Evolutionary conservation across 2,329 filamentous ascomycete genomes (phyloP), one percentile per base, ranked within the genome.

Genomic region (Dactylonectria macrodidyma): DNA sequence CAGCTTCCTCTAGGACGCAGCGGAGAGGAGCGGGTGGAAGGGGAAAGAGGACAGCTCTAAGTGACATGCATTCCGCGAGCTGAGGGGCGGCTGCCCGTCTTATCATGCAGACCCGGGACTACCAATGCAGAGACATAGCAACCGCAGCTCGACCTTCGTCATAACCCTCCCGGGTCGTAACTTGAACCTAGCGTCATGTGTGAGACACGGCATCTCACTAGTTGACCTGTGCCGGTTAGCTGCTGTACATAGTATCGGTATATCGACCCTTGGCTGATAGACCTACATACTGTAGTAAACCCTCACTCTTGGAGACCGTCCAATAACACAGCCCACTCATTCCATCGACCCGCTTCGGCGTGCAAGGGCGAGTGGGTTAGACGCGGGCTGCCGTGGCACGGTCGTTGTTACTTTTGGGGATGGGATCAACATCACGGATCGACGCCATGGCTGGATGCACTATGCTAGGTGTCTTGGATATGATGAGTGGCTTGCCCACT

Each of bases 151-250:
- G 19, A 9, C 41, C 26, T 48, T 44, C 56, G 11, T 55, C 34
- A 58, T 58, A 34, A 51, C 48, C 56, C 33, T 3, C 5, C 60
- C 57, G 60, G 65, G 60, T 38, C 51, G 36, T 44, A 22, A 30
- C 46, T 30, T 7, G 26, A 30, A 30, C 41, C 38, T 33, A 51
- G 69, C 69, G 52, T 61, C 59, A 59, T 33, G 58, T 30, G 70
- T 71, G 68, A 73, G 70, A 73, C 71, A 73, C 54, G 70, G 66
- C 68, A 73, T 72, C 66, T 66, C 69, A 51, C 68, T 66, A 58
- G 7, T 30, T 30, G 26, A 62, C 51, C 33, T 38, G 51, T 34
- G 52, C 58, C 61, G 61, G 54, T 46, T 61, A 36, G 36, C 36
- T 38, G 36, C 9, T 38, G 36, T 38, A 38, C 34, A 36, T 7